Evolutionary conservation across 2,329 filamentous ascomycete genomes (phyloP), one percentile per base, ranked within the genome.

Genomic region (Cladosporium velox): DNA sequence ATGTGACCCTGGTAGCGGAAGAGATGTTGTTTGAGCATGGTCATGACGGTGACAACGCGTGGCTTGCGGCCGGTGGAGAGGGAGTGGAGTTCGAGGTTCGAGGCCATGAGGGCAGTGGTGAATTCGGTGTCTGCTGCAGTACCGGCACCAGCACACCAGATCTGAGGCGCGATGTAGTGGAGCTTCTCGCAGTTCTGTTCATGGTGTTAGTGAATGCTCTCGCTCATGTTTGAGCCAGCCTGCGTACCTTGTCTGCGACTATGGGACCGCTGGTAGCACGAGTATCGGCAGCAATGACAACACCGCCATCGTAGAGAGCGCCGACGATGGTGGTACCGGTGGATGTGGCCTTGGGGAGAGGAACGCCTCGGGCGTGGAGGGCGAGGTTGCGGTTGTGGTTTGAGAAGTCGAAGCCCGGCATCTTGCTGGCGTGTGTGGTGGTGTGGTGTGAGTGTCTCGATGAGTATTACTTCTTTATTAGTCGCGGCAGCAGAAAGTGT

Each of bases 311-410:
- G 77, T 89, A 99, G 81, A 98, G 90, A 78, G 94, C 98, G 75
- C 95, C 95, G 61, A 99, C 95, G 81, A 99, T 99, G 71, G 95
- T 99, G 67, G 95, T 99, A 84, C 95, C 95, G 68, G 95, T 99
- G 82, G 93, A 97, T 68, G 95, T 99, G 69, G 95, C 95, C 84
- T 97, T 98, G 75, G 96, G 95, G 67, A 98, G 85, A 69, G 95
- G 95, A 62, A 98, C 90, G 73, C 96, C 96, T 81, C 90, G 89
- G 75, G 94, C 92, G 80, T 98, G 94, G 73, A 99, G 88, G 71
- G 94, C 94, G 79, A 91, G 88, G 88, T 99, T 99, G 85, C 95
- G 92, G 87, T 97, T 97, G 88, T 98, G 95, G 87, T 99, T 99
- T 81, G 93, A 96, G 87, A 99, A 99, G 84, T 98, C 93, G 87